These are phyloP conservation scores for Ambrosia hybrid DNA, from an alignment of 140 eudicot species.

Conservation along the genomic window DNA sequence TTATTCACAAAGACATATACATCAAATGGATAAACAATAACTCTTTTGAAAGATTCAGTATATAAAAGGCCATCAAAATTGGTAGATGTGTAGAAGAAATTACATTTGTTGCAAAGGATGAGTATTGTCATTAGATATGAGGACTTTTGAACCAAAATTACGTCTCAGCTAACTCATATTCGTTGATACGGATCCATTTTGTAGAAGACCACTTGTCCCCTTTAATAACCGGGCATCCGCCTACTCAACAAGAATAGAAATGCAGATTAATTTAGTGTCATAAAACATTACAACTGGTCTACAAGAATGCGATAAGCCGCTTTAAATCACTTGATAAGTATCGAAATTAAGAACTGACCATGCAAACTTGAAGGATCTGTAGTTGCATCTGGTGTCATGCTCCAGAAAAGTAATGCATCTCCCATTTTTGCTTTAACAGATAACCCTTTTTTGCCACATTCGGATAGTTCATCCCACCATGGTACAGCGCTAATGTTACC, in stretches of 20 bases:
- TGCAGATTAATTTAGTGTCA: slow-evolving; percentile 1
- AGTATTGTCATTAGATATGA: not conserved
- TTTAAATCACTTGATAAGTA: not conserved
- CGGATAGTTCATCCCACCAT: slow-evolving; percentile 81
- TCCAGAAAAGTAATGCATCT: slow-evolving; percentile 95
- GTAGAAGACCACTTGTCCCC: slow-evolving; percentile 92
- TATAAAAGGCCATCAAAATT: slow-evolving; percentile 18
- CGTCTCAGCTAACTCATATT: slow-evolving; percentile 24
- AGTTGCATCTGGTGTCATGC: slow-evolving; percentile 83
- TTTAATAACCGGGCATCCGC: slow-evolving; percentile 83
- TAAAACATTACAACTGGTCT: not conserved
- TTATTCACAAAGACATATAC: not conserved
- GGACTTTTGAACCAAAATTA: slow-evolving; percentile 26
- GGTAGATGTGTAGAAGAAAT: slow-evolving; percentile 21
- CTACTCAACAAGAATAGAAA: slow-evolving; percentile 32
- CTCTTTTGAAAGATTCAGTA: not conserved
- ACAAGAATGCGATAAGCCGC: not conserved
- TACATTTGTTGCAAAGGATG: slow-evolving; percentile 5
- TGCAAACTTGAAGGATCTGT: slow-evolving; percentile 87
- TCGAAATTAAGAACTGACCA: slow-evolving; percentile 44
- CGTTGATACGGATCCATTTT: slow-evolving; percentile 75
- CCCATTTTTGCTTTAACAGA: slow-evolving; percentile 93
- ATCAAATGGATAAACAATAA: not conserved
- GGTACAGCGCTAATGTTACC: slow-evolving; percentile 76
- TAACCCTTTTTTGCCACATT: slow-evolving; percentile 79